These are phyloP conservation scores for Priceomyces fermenticarens DNA, from an alignment of 805 yeast species.

Conservation along the genomic window DNA sequence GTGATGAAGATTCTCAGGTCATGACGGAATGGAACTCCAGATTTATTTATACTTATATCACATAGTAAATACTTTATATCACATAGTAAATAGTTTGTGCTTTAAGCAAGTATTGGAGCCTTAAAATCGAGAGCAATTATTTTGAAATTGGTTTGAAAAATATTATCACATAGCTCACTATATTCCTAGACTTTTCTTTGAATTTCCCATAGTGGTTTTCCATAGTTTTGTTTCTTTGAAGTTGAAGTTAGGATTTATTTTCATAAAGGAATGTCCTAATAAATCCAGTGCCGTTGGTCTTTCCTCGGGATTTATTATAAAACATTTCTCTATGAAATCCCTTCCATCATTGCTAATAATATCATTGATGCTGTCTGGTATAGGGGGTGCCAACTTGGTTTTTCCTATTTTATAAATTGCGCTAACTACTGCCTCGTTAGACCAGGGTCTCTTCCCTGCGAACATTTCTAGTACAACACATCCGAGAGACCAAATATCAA, in stretches of 20 bases:
- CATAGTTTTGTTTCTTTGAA: constrained; percentile 58
- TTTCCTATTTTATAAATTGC: constrained; percentile 90
- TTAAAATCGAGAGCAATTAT: no score
- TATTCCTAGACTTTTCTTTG: constrained; percentile 12
- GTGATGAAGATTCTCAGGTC: no score
- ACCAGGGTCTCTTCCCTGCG: constrained; percentile 98
- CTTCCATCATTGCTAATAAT: constrained; percentile 63
- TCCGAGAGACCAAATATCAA: constrained; percentile 97
- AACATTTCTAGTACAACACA: constrained; percentile 97
- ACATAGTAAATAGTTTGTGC: no score
- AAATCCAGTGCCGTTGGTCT: constrained; percentile 84
- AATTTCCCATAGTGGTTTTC: constrained; percentile 42
- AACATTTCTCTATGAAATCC: constrained; percentile 73
- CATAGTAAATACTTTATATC: no score
- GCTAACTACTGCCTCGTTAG: constrained; percentile 89
- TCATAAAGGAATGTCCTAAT: constrained; percentile 52
- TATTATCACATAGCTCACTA: no score
- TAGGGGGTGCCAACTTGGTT: constrained; percentile 89
- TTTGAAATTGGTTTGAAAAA: no score
- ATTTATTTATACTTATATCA: no score
- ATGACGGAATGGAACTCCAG: background rate
- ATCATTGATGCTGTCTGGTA: constrained; percentile 80
- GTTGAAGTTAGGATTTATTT: constrained; percentile 37
- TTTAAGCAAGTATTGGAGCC: no score
- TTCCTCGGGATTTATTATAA: constrained; percentile 67